These are phyloP conservation scores for Lagenidium sp. DNA, from an alignment of 352 stramenopile species.

Conservation along the genomic window DNA sequence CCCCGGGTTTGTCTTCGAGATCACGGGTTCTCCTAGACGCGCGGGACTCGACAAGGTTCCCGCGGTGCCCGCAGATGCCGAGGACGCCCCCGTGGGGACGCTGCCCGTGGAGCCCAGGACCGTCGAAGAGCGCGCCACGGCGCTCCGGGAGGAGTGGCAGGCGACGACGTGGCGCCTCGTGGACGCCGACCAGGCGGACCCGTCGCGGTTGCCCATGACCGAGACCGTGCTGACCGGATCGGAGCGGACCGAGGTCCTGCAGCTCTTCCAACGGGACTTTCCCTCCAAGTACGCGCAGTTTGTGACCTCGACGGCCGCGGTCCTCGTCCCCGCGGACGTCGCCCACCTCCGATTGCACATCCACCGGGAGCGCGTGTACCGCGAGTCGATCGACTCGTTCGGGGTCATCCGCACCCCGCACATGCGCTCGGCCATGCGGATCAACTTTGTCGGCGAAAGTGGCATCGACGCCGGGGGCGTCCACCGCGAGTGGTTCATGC, in stretches of 20 bases:
- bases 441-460: slow-evolving; percentile 50
- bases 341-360: slow-evolving; percentile 17
- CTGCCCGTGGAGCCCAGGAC: slow-evolving; percentile 11
- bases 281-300: slow-evolving; percentile 28
- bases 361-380: slow-evolving; percentile 15
- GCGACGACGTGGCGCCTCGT: slow-evolving; percentile 10
- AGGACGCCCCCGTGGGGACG: slow-evolving; percentile 7
- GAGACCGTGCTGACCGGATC: slow-evolving; percentile 1
- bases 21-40: too few relatives aligned
- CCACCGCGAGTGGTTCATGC: slow-evolving; percentile 54
- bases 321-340: slow-evolving; percentile 14
- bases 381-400: slow-evolving; percentile 26
- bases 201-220: slow-evolving; percentile 6
- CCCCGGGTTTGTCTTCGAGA: too few relatives aligned
- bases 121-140: slow-evolving; percentile 6
- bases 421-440: slow-evolving; percentile 27
- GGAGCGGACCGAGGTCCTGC: slow-evolving; percentile 6
- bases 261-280: slow-evolving; percentile 14
- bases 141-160: slow-evolving; percentile 7
- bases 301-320: slow-evolving; percentile 8
- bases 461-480: slow-evolving; percentile 56
- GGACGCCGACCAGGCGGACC: slow-evolving; percentile 4
- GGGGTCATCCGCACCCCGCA: slow-evolving; percentile 12
- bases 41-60: too few relatives aligned
- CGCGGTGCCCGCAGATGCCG: too few relatives aligned